A percentile compares a stretch with the other conserved stretches of the same genome.
Conservation (phyloP, 2,329 filamentous ascomycete species). For the Diaporthe longicolla region DNA sequence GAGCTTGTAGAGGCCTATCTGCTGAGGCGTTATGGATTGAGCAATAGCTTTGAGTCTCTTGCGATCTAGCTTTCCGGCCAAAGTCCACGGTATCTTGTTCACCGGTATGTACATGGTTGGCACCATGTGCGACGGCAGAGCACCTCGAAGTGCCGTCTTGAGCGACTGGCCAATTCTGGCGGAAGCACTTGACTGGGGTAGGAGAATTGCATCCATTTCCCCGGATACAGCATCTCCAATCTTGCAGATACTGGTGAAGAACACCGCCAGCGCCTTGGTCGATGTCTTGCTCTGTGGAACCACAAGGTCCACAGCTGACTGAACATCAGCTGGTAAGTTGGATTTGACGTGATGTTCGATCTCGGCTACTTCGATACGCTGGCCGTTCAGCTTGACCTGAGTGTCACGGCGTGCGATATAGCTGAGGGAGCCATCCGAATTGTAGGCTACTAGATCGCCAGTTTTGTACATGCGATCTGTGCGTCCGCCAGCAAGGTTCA, state of each 20-base stretch:
- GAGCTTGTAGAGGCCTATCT: constrained; percentile 9
- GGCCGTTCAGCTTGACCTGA: constrained; percentile 68
- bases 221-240: constrained; percentile 40
- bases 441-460: constrained; percentile 57
- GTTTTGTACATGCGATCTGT: constrained; percentile 55
- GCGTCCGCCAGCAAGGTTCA: neutral
- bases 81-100: constrained; percentile 23
- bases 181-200: neutral
- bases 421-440: constrained; percentile 51
- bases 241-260: constrained; percentile 42
- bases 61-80: constrained; percentile 24
- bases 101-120: constrained; percentile 15
- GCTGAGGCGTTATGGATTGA: constrained; percentile 1
- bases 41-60: constrained; percentile 13
- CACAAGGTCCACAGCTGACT: constrained; percentile 24
- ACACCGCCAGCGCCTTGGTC: constrained; percentile 58
- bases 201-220: neutral
- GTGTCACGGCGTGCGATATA: constrained; percentile 58
- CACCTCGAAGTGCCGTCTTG: constrained; percentile 5
- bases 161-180: constrained; percentile 3
- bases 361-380: constrained; percentile 59
- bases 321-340: constrained; percentile 12
- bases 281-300: constrained; percentile 1
- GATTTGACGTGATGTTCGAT: constrained; percentile 40
- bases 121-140: constrained; percentile 24